Conservation (phyloP, 2,329 filamentous ascomycete species). For the Pseudogymnoascus sp. region DNA sequence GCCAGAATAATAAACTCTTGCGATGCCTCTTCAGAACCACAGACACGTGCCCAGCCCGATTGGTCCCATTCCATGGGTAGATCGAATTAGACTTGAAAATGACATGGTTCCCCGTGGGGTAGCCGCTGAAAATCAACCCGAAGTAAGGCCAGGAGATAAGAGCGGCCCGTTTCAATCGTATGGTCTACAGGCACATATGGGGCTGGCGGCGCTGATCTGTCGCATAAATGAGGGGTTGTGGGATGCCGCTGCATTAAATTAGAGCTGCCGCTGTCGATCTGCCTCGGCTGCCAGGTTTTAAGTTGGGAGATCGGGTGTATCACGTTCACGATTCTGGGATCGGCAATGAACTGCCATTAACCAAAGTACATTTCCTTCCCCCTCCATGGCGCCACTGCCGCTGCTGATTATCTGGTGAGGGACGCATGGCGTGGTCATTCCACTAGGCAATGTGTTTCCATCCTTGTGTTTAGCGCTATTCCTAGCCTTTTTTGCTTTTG, state of each 20-base stretch:
- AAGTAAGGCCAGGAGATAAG: neutral
- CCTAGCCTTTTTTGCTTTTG: neutral
- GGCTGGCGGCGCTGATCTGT: neutral
- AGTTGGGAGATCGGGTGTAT: neutral
- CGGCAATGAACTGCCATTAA: neutral
- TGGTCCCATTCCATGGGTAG: neutral
- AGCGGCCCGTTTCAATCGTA: neutral
- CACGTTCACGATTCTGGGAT: slow-evolving; percentile 2
- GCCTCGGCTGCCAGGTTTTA: neutral
- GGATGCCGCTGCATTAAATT: neutral
- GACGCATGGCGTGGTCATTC: neutral
- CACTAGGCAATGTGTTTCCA: neutral
- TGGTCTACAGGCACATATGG: neutral
- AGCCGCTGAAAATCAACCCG: neutral
- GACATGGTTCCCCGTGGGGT: slow-evolving; percentile 1
- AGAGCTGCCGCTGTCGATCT: neutral
- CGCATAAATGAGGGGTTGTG: neutral
- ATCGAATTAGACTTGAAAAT: neutral
- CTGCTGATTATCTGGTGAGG: neutral
- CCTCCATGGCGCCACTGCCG: neutral
- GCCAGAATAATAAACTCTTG: neutral
- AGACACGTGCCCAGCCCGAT: neutral
- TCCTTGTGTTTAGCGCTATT: neutral
- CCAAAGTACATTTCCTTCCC: neutral
- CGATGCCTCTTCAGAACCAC: neutral